phyloP scores from a whole-genome alignment of 2,329 filamentous ascomycete species.

The Cercospora zeina region DNA sequence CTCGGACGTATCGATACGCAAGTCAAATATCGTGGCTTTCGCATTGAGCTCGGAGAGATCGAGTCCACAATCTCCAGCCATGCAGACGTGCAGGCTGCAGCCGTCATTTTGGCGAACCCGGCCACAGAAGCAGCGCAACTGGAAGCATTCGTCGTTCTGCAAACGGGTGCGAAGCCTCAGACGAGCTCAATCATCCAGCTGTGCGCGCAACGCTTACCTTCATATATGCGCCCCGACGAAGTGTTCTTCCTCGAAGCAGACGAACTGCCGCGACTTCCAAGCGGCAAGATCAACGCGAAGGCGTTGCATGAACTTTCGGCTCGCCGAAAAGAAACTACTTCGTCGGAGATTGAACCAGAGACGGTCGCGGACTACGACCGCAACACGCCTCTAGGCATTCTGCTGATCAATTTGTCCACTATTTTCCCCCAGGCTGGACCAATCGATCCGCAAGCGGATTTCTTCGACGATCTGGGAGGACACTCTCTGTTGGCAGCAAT shows the following conservation, averaged over 20 bases:
- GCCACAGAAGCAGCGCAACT: slow-evolving; percentile 28
- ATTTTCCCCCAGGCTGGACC: slow-evolving; percentile 47
- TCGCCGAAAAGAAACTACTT: slow-evolving; percentile 21
- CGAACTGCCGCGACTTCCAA: slow-evolving; percentile 32
- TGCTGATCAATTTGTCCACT: slow-evolving; percentile 31
- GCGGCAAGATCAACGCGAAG: slow-evolving; percentile 34
- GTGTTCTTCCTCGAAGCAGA: slow-evolving; percentile 28
- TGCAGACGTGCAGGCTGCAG: slow-evolving; percentile 63
- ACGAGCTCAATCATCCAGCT: slow-evolving; percentile 25
- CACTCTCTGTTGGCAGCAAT: slow-evolving; percentile 68
- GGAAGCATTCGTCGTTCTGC: slow-evolving; percentile 32
- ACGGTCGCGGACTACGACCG: slow-evolving; percentile 3
- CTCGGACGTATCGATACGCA: slow-evolving; percentile 80
- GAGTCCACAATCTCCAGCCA: slow-evolving; percentile 74
- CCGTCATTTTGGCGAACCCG: slow-evolving; percentile 32
- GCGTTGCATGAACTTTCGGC: slow-evolving; percentile 30
- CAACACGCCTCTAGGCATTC: slow-evolving; percentile 19
- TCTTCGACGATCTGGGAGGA: slow-evolving; percentile 75
- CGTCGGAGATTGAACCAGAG: neutral
- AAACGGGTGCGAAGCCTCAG: slow-evolving; percentile 23
- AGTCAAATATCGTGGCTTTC: slow-evolving; percentile 91
- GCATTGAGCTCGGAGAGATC: slow-evolving; percentile 90
- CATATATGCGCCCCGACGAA: slow-evolving; percentile 34
- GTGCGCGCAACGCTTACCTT: slow-evolving; percentile 27
- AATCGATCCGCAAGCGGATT: slow-evolving; percentile 51